Conservation (phyloP, 768 basidiomycete species). For the Termitomyces sp. region DNA sequence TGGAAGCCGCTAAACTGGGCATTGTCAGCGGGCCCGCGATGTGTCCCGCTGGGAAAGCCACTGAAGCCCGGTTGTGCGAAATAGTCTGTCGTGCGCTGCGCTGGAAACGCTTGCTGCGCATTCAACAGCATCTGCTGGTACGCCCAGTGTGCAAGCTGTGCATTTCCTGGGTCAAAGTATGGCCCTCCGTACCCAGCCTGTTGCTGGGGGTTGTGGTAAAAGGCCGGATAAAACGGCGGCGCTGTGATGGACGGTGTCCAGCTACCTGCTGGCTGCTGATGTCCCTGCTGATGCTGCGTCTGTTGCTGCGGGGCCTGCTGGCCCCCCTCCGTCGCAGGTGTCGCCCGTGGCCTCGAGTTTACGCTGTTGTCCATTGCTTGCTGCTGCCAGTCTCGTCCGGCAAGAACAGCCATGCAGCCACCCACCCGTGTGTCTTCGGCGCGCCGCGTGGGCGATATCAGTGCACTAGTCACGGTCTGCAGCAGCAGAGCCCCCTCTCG, state of each 20-base stretch:
- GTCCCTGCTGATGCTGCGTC: slow-evolving; percentile 28
- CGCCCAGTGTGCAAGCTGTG: slow-evolving; percentile 81
- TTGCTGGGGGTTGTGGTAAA: slow-evolving; percentile 67
- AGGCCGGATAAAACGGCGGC: slow-evolving; percentile 73
- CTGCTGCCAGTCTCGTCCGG: slow-evolving; percentile 66
- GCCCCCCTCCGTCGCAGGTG: slow-evolving; percentile 50
- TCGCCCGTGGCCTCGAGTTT: slow-evolving; percentile 54
- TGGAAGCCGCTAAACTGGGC: slow-evolving; percentile 60
- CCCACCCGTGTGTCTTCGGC: slow-evolving; percentile 13
- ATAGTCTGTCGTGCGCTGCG: slow-evolving; percentile 45
- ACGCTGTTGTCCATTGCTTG: slow-evolving; percentile 48
- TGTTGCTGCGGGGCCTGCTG: slow-evolving; percentile 28
- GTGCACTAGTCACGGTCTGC: slow-evolving; percentile 14
- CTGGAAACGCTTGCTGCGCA: slow-evolving; percentile 49
- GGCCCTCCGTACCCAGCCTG: slow-evolving; percentile 39
- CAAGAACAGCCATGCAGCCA: slow-evolving; percentile 70
- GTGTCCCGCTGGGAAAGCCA: slow-evolving; percentile 63
- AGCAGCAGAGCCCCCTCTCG: slow-evolving; percentile 8
- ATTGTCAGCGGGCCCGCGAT: slow-evolving; percentile 54
- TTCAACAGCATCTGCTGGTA: slow-evolving; percentile 91
- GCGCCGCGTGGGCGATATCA: neutral
- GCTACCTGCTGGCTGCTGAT: slow-evolving; percentile 58
- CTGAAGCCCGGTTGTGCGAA: slow-evolving; percentile 53
- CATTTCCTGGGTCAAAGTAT: slow-evolving; percentile 73
- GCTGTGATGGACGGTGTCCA: slow-evolving; percentile 67